phyloP scores from a whole-genome alignment of 768 basidiomycete species.

The Pleurotus sapidus region DNA sequence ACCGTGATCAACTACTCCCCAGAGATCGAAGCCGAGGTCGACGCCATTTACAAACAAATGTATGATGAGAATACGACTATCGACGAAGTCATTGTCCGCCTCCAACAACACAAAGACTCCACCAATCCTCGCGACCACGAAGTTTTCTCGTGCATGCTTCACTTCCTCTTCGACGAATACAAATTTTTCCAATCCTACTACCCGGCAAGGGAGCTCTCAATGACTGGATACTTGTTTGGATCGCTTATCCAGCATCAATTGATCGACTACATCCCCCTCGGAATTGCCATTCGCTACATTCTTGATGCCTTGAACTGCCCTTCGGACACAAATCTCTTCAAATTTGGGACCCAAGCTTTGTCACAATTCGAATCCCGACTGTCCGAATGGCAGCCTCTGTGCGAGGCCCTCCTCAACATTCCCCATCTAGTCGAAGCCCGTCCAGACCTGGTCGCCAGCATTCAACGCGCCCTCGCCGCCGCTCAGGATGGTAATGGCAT shows the following conservation, averaged over 20 bases:
- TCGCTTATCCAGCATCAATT: slow-evolving; percentile 93
- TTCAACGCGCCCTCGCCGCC: slow-evolving; percentile 68
- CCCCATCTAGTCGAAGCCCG: slow-evolving; percentile 83
- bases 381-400: slow-evolving; percentile 89
- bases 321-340: slow-evolving; percentile 90
- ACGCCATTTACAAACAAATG: slow-evolving; percentile 96
- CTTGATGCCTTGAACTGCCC: slow-evolving; percentile 90
- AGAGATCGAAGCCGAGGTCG: slow-evolving; percentile 92
- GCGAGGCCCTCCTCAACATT: slow-evolving; percentile 84
- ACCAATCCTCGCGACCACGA: slow-evolving; percentile 85
- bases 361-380: slow-evolving; percentile 84
- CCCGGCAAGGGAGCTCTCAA: slow-evolving; percentile 88
- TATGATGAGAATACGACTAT: slow-evolving; percentile 94
- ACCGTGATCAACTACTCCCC: slow-evolving; percentile 82
- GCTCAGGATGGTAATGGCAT: slow-evolving; percentile 37
- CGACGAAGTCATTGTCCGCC: slow-evolving; percentile 88
- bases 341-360: slow-evolving; percentile 92
- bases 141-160: slow-evolving; percentile 99
- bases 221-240: slow-evolving; percentile 96
- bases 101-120: slow-evolving; percentile 84
- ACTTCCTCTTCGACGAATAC: slow-evolving; percentile 99
- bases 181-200: slow-evolving; percentile 98
- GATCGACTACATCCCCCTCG: slow-evolving; percentile 90
- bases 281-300: slow-evolving; percentile 95
- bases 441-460: slow-evolving; percentile 72